These are phyloP conservation scores for Chamaecrista fasciculata DNA, from an alignment of 306 rosid genomes.

Conservation along the genomic window DNA sequence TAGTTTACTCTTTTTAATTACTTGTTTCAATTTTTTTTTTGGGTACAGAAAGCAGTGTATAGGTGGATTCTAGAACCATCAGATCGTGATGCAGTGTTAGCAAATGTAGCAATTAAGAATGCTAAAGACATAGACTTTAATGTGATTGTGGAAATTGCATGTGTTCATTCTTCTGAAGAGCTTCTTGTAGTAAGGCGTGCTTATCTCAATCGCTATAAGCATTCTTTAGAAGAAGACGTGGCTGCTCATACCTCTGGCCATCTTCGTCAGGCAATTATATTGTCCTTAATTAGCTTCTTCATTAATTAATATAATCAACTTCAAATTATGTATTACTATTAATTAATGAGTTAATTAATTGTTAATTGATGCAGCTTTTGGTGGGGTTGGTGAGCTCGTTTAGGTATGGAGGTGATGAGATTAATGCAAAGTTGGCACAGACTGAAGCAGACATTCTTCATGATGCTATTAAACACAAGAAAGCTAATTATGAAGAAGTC, in stretches of 20 bases:
- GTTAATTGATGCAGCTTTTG: slow-evolving; percentile 46
- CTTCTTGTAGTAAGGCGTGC: slow-evolving; percentile 61
- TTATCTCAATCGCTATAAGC: slow-evolving; percentile 66
- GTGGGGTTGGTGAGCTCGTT: slow-evolving; percentile 61
- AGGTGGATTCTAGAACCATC: slow-evolving; percentile 60
- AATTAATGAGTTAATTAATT: not conserved
- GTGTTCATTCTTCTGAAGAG: slow-evolving; percentile 63
- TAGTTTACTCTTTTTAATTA: too few relatives aligned
- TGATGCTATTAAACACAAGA: slow-evolving; percentile 54
- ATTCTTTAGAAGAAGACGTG: slow-evolving; percentile 80
- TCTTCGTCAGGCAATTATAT: slow-evolving; percentile 67
- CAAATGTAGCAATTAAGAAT: slow-evolving; percentile 48
- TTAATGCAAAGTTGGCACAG: slow-evolving; percentile 48
- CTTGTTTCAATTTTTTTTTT: too few relatives aligned
- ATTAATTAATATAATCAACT: too few relatives aligned
- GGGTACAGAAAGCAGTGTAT: slow-evolving; percentile 51
- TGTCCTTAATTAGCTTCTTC: too few relatives aligned
- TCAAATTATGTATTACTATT: too few relatives aligned
- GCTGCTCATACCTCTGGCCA: slow-evolving; percentile 59
- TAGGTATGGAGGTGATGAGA: slow-evolving; percentile 49
- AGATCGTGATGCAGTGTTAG: slow-evolving; percentile 59
- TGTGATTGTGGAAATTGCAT: slow-evolving; percentile 63
- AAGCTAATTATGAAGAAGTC: slow-evolving; percentile 48
- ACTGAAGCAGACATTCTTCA: slow-evolving; percentile 67
- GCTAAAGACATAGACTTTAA: slow-evolving; percentile 28